Percentiles rank a stretch among this genome's conserved stretches.
Conservation (phyloP, 768 basidiomycete species). For the Panaeolus papilionaceus region DNA sequence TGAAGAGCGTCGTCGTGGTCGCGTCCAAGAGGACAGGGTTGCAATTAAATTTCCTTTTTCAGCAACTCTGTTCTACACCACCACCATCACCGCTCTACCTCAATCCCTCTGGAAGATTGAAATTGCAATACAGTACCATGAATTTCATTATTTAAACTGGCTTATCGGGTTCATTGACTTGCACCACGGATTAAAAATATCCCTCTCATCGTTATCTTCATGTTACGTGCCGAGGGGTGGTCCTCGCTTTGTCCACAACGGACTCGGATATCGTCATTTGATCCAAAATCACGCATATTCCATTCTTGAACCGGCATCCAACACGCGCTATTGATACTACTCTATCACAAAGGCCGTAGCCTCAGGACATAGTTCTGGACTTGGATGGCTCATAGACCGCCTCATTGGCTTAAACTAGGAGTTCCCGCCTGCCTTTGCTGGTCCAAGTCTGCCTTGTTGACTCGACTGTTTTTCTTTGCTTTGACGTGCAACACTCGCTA, state of each 20-base stretch:
- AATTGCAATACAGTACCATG: background rate
- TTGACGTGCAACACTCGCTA: background rate
- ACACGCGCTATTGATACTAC: background rate
- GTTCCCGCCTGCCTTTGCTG: too few species aligned
- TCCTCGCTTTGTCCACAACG: background rate
- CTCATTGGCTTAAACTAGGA: too few species aligned
- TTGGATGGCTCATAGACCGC: too few species aligned
- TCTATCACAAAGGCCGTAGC: too few species aligned
- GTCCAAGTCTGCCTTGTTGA: too few species aligned
- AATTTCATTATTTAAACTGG: background rate
- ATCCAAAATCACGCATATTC: constrained; percentile 9
- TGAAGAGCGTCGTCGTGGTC: constrained; percentile 10
- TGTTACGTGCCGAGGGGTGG: background rate
- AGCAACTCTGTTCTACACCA: constrained; percentile 12
- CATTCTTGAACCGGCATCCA: background rate
- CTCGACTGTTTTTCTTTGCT: background rate
- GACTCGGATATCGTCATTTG: constrained; percentile 11
- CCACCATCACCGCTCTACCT: background rate
- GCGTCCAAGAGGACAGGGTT: constrained; percentile 8
- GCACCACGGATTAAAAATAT: background rate
- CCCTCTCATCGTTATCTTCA: background rate
- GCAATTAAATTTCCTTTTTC: constrained; percentile 11
- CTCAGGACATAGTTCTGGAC: too few species aligned
- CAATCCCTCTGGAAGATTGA: background rate
- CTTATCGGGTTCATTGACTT: background rate